Evolutionary conservation across 192 early-diverging fungal genomes (phyloP).

Genomic region (Dispira simplex): DNA sequence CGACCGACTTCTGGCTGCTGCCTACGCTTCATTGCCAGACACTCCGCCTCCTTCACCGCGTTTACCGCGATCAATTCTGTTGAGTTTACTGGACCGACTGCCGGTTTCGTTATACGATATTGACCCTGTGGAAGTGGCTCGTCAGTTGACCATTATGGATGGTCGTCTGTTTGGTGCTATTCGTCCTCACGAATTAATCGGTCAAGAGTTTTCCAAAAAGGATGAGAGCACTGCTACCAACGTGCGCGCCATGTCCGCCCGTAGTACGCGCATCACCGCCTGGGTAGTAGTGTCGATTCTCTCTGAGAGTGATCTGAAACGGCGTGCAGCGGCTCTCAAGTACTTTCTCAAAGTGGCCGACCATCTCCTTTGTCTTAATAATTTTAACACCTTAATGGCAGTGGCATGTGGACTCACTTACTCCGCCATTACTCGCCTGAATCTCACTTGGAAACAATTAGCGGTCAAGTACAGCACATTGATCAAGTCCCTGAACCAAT

Average conservation of each 20-base stretch:
- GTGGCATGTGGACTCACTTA: constrained; percentile 63
- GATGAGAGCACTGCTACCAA: constrained; percentile 34
- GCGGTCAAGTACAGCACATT: constrained; percentile 53
- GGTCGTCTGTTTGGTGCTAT: constrained; percentile 45
- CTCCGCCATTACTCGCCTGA: constrained; percentile 52
- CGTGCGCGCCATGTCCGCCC: constrained; percentile 51
- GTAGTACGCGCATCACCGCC: constrained; percentile 55
- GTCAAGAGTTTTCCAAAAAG: constrained; percentile 42
- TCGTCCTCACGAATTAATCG: constrained; percentile 54
- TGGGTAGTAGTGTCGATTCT: constrained; percentile 70
- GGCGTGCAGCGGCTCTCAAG: constrained; percentile 46
- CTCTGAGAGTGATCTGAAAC: constrained; percentile 47
- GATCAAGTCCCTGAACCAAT: constrained; percentile 34
- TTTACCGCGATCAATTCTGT: constrained; percentile 12
- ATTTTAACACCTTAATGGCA: constrained; percentile 63
- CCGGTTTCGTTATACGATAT: constrained; percentile 32
- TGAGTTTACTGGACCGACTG: constrained; percentile 23
- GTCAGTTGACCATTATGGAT: constrained; percentile 76
- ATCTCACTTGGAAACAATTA: constrained; percentile 43
- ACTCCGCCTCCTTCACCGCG: constrained; percentile 6
- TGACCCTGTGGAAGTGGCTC: constrained; percentile 61
- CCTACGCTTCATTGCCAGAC: constrained; percentile 6
- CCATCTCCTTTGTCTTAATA: constrained; percentile 34
- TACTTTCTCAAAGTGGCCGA: constrained; percentile 69
- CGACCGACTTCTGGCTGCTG: constrained; percentile 9